Percentiles rank a stretch among this genome's conserved stretches.
These are phyloP conservation scores for Hortaea werneckii DNA, from an alignment of 2,329 filamentous ascomycete genomes.

Conservation along the genomic window DNA sequence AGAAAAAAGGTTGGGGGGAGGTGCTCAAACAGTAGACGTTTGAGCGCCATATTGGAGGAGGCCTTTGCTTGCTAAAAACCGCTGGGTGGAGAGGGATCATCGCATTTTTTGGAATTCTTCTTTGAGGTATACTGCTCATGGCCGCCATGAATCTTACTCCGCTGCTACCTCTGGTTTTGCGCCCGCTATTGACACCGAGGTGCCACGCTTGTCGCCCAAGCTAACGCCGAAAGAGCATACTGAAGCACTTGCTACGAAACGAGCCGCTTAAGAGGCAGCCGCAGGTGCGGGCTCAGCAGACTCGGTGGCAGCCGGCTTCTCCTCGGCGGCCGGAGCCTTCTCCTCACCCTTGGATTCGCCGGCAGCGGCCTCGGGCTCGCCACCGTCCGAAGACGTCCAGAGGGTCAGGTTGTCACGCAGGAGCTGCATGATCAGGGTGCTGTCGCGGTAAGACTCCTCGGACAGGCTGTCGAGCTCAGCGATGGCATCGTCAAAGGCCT, in stretches of 20 bases:
- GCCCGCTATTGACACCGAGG: neutral
- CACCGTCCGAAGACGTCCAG: conserved; percentile 90
- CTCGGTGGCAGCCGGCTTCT: conserved; percentile 35
- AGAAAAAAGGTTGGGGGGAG: neutral
- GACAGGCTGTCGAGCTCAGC: conserved; percentile 96
- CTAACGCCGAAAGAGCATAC: neutral
- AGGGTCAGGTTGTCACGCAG: conserved; percentile 96
- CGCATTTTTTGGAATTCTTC: neutral
- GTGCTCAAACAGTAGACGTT: neutral
- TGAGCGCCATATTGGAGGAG: neutral
- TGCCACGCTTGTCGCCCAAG: neutral
- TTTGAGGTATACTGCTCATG: neutral
- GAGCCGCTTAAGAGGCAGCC: conserved; percentile 11
- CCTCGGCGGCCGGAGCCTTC: conserved; percentile 34
- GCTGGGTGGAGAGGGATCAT: neutral
- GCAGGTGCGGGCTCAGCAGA: conserved; percentile 12
- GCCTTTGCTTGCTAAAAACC: neutral
- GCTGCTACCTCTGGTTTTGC: neutral
- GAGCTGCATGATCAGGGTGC: conserved; percentile 98
- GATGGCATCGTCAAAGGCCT: conserved; percentile 97
- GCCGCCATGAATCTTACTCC: neutral
- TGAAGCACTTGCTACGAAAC: neutral
- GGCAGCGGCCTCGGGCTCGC: conserved; percentile 59
- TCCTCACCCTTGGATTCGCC: conserved; percentile 40
- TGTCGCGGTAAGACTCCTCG: conserved; percentile 97